phyloP scores from a whole-genome alignment of 306 rosid species.

The Sphenostylis stenocarpa region DNA sequence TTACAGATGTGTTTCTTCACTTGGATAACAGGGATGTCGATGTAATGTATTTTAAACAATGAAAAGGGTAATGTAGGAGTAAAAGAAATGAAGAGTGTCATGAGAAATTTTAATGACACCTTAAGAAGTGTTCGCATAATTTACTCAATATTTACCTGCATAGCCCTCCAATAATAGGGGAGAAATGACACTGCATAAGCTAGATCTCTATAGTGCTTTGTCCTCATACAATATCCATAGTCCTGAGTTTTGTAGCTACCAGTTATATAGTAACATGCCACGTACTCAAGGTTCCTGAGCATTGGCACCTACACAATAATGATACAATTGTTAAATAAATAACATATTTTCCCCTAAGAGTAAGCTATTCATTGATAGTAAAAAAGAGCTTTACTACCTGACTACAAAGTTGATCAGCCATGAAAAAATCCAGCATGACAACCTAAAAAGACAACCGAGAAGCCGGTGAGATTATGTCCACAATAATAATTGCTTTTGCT shows the following conservation, averaged over 20 bases:
- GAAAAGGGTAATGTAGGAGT: background rate
- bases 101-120: background rate
- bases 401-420: slow-evolving; percentile 99
- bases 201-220: slow-evolving; percentile 73
- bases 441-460: slow-evolving; percentile 53
- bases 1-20: background rate
- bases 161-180: slow-evolving; percentile 98
- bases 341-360: background rate
- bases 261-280: slow-evolving; percentile 92
- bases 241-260: slow-evolving; percentile 96
- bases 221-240: slow-evolving; percentile 81
- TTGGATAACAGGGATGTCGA: background rate
- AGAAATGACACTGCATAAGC: slow-evolving; percentile 92
- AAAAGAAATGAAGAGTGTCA: background rate
- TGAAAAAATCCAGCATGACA: slow-evolving; percentile 98
- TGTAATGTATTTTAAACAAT: background rate
- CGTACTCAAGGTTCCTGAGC: slow-evolving; percentile 84
- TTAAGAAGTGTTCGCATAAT: background rate
- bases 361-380: background rate
- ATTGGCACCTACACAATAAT: slow-evolving; percentile 66
- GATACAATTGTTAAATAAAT: background rate
- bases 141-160: slow-evolving; percentile 63
- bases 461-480: slow-evolving; percentile 27
- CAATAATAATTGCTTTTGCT: background rate
- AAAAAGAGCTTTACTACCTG: slow-evolving; percentile 56